Evolutionary conservation across 2,329 filamentous ascomycete genomes (phyloP), one percentile per base, ranked within the genome.

Genomic region (Fusarium sp.): DNA sequence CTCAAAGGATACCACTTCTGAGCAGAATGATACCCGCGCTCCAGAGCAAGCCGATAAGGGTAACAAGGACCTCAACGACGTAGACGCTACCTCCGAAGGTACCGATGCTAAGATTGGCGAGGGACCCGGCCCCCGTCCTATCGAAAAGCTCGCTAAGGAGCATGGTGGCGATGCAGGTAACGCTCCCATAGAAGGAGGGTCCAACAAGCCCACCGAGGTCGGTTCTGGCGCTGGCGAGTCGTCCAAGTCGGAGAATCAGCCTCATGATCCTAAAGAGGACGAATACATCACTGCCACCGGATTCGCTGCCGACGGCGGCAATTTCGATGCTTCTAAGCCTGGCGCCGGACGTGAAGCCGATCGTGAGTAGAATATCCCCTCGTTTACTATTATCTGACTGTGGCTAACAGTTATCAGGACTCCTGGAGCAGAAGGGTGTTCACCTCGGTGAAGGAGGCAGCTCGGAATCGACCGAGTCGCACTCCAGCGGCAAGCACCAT

Each of bases 271-370:
- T 0, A 87, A 87, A 8, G 85, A 88, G 75, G 74, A 88, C 74
- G 74, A 86, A 71, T 86, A 85, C 61, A 82, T 90, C 66, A 86
- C 84, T 77, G 84, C 83, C 23, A 84, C 82, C 1, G 90, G 89
- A 0, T 76, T 91, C 30, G 78, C 81, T 34, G 87, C 88, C 16
- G 89, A 92, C 38, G 89, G 90, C 1, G 89, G 90, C 8, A 83
- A 91, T 70, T 91, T 91, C 74, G 90, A 92, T 71, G 88, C 86
- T 6, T 80, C 84, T 9, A 85, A 85, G 62, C 85, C 89, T 0
- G 90, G 90, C 12, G 90, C 90, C 12, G 89, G 88, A 4, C 80
- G 78, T 36, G 90, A 92, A 77, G 90, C 90, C 64, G 88, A 91
- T 69, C 85, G 90, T 90, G 78, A 79, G 84, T 82, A 33, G 18